Evolutionary conservation across 306 rosid species (phyloP), one percentile per base, ranked within the genome.

Genomic region (Pyrus pyrifolia): DNA sequence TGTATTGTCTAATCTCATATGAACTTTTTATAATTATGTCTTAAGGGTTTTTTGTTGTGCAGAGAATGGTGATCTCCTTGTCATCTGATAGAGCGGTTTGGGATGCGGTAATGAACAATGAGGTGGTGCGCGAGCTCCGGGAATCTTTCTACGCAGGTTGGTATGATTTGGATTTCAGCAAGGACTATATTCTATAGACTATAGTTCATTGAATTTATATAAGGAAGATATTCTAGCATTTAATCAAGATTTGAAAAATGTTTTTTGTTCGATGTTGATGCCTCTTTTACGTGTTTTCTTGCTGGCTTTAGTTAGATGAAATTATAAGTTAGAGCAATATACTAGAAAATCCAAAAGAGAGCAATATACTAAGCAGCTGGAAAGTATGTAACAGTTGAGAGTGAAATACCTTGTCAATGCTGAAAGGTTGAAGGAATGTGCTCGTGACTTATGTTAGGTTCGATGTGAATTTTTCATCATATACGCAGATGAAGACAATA

Each of bases 41-140:
- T 38, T 19, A 14, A 23, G 40, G 35, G 46, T 18, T 11, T 22
- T 72, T 55, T 58, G 18, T 81, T 81, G 45, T 76, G 71, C 75
- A 93, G 98, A 93, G 74, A 82, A 91, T 91, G 88, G 97, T 93
- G 71, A 76, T 84, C 67, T 85, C 98, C 27, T 66, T 93, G 33
- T 91, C 98, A 29, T 78, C 91, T 3, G 98, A 93, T 80, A 83
- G 52, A 80, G 83, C 87, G 21, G 89, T 93, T 79, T 93, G 97
- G 98, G 90, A 93, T 38, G 97, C 97, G 38, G 87, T 93, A 69
- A 63, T 88, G 86, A 86, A 86, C 80, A 93, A 93, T 77, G 93
- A 89, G 76, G 87, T 51, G 69, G 95, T 93, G 70, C 84, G 78
- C 11, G 90, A 91, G 86, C 83, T 93, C 10, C 84, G 79, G 81